Conservation (phyloP, 495 filamentous ascomycete genomes). For the Tuber indicum region DNA sequence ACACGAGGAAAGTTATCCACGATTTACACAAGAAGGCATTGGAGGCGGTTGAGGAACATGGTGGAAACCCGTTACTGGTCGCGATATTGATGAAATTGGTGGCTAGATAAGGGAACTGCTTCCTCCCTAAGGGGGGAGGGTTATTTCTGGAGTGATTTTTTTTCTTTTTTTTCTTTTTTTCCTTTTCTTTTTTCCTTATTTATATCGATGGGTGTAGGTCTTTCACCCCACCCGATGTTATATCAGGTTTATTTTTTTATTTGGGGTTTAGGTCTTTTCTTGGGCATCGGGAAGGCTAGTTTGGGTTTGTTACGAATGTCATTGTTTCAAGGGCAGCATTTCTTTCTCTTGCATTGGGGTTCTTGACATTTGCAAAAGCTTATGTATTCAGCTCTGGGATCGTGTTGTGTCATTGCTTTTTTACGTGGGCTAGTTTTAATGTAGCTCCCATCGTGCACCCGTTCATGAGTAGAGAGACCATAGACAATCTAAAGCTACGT, state of each 20-base stretch:
- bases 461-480: neutral
- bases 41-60: slow-evolving; percentile 61
- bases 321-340: neutral
- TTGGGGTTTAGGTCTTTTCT: slow-evolving; percentile 7
- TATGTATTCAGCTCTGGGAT: neutral
- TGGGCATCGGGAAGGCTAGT: slow-evolving; percentile 7
- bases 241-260: slow-evolving; percentile 9
- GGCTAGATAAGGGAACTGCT: slow-evolving; percentile 27
- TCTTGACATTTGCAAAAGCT: neutral
- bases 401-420: neutral
- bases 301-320: neutral
- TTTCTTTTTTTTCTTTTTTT: neutral
- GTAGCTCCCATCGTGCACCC: neutral
- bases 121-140: neutral
- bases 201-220: neutral
- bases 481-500: neutral
- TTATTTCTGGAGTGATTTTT: neutral
- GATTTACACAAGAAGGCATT: slow-evolving; percentile 62
- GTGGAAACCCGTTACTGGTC: slow-evolving; percentile 42
- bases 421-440: neutral
- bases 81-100: slow-evolving; percentile 34
- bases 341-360: neutral
- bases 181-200: neutral
- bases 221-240: neutral
- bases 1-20: slow-evolving; percentile 64